phyloP scores from a whole-genome alignment of 805 yeast genomes.

The Suhomyces tanzawaensis region DNA sequence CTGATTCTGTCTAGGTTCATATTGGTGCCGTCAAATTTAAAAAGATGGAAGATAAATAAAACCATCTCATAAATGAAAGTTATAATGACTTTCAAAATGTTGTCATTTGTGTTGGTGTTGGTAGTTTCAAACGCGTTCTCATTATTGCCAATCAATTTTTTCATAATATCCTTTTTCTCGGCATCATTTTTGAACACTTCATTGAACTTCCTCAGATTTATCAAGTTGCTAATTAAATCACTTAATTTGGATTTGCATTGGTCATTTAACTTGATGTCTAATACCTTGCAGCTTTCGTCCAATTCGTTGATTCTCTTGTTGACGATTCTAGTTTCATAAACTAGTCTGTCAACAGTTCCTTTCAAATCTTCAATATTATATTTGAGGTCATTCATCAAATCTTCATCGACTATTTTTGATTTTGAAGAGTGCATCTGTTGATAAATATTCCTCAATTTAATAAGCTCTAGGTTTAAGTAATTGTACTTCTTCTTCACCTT shows the following conservation, averaged over 20 bases:
- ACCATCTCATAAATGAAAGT: slow-evolving; percentile 35
- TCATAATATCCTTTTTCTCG: slow-evolving; percentile 27
- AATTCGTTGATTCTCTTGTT: slow-evolving; percentile 39
- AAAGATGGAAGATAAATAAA: slow-evolving; percentile 29
- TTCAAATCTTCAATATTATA: slow-evolving; percentile 29
- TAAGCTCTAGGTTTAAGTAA: slow-evolving; percentile 30
- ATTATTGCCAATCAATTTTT: slow-evolving; percentile 24
- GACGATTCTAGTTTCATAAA: slow-evolving; percentile 41
- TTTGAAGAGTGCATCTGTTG: slow-evolving; percentile 25
- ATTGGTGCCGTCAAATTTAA: slow-evolving; percentile 38
- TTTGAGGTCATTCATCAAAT: slow-evolving; percentile 26
- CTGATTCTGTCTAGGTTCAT: slow-evolving; percentile 45
- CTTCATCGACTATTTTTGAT: slow-evolving; percentile 26
- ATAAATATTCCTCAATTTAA: slow-evolving; percentile 25
- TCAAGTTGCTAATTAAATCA: slow-evolving; percentile 22
- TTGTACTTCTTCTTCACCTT: slow-evolving; percentile 20
- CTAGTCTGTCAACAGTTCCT: slow-evolving; percentile 35
- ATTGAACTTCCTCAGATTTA: slow-evolving; percentile 31
- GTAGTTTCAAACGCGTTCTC: not conserved
- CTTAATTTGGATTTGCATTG: slow-evolving; percentile 27
- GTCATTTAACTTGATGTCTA: slow-evolving; percentile 27
- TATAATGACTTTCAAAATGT: slow-evolving; percentile 21
- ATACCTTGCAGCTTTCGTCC: slow-evolving; percentile 30
- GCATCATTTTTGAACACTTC: slow-evolving; percentile 27
- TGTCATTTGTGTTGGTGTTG: not conserved